Evolutionary conservation across 495 filamentous ascomycete species (phyloP), one percentile per base, ranked within the genome.

Genomic region (Xylaria cubensis): DNA sequence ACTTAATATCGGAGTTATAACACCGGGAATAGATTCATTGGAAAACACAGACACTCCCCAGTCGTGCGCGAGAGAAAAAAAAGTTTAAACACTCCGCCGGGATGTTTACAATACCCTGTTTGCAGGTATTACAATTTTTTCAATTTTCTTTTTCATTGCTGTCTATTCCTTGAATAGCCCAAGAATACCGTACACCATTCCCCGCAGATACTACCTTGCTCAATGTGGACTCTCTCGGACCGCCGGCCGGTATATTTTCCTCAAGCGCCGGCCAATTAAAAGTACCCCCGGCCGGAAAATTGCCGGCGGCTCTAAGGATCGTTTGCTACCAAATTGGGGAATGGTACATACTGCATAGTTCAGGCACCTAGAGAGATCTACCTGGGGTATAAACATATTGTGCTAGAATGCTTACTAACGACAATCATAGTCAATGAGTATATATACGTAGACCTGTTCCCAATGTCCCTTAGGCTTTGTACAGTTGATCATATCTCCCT

Each of bases 201-300:
- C 19, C 6, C n/a, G 15, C 26, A 29, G 26, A 2, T 2, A 29
- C 26, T 29, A 8, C 4, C 36, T 39, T 39, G 9, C 21, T 24
- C 2, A 24, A 8, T 3, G 24, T 53, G 24, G 50, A n/a, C 50
- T 53, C 3, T 21, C 50, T 24, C 50, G n/a, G 50, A 5, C 10
- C 48, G n/a, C 53, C 55, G 55, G 55, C 55, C 55, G 55, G 55
- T 34, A 29, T 58, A 58, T 34, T 58, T 24, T 53, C 8, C 17
- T 50, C 21, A 53, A 24, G 12, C n/a, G n/a, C 55, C 55, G 55
- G 55, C 26, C 26, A 13, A 24, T 53, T 34, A 58, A 15, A 19
- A 34, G 12, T 34, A 42, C 9, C 24, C 53, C 55, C 29, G 13
- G 5, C 55, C 55, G 55, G 55, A 10, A 58, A 58, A 26, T 58